These are phyloP conservation scores for Friedmanniomyces simplex DNA, from an alignment of 495 filamentous ascomycete species.

Conservation along the genomic window DNA sequence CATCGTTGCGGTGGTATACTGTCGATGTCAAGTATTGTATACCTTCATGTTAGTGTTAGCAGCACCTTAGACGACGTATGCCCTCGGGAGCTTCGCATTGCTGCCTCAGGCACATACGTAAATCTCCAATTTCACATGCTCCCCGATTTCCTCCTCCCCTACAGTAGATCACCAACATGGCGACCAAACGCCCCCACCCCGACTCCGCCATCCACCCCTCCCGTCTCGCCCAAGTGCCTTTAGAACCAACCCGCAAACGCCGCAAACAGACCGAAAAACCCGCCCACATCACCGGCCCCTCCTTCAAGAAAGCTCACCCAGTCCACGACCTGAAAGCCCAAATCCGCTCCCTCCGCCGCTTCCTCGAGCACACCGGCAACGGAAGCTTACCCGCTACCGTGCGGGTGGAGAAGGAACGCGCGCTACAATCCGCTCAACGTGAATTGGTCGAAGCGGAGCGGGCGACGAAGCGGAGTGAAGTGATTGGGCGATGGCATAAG, in stretches of 20 bases:
- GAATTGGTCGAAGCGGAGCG: constrained; percentile 50
- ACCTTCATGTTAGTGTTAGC: too few relatives aligned
- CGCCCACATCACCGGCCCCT: constrained; percentile 26
- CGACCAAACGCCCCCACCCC: constrained; percentile 10
- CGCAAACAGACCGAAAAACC: constrained; percentile 16
- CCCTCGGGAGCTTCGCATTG: too few relatives aligned
- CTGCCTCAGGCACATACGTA: background rate
- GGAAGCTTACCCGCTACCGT: constrained; percentile 56
- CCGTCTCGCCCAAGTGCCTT: constrained; percentile 26
- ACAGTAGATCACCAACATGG: constrained; percentile 2
- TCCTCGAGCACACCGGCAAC: constrained; percentile 47
- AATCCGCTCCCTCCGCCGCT: constrained; percentile 49
- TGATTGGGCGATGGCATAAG: constrained; percentile 88
- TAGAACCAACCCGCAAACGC: constrained; percentile 5
- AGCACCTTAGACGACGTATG: too few relatives aligned
- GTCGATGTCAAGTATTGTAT: too few relatives aligned
- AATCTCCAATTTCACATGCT: background rate
- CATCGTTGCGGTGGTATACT: constrained; percentile 1
- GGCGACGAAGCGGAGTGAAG: constrained; percentile 52
- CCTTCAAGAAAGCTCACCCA: constrained; percentile 30
- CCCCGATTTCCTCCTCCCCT: background rate
- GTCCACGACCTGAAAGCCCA: constrained; percentile 45
- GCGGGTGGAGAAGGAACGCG: constrained; percentile 67
- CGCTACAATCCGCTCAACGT: constrained; percentile 61
- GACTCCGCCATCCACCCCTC: constrained; percentile 16